phyloP scores from a whole-genome alignment of 371 early-diverging fungal species.

The Smittium mucronatum region DNA sequence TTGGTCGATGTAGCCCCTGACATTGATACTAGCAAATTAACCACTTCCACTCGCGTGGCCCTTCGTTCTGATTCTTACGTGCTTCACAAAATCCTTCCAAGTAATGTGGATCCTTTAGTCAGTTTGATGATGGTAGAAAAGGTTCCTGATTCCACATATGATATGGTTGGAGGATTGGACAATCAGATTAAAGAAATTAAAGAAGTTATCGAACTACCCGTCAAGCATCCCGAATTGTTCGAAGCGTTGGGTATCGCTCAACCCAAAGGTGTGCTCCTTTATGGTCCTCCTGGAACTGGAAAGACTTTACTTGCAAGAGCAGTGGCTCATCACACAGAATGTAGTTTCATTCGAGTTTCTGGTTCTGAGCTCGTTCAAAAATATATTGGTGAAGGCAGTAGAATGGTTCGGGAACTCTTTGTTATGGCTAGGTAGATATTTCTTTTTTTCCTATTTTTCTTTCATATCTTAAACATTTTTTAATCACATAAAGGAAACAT shows the following conservation, averaged over 20 bases:
- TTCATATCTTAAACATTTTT: neutral
- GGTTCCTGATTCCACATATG: slow-evolving; percentile 98
- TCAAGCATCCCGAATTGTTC: slow-evolving; percentile 98
- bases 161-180: slow-evolving; percentile 99
- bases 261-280: slow-evolving; percentile 97
- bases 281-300: slow-evolving; percentile 99
- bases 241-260: slow-evolving; percentile 98
- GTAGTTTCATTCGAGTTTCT: slow-evolving; percentile 98
- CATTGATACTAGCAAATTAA: slow-evolving; percentile 85
- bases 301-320: slow-evolving; percentile 99
- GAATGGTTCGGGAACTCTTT: slow-evolving; percentile 99
- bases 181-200: slow-evolving; percentile 99
- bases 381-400: slow-evolving; percentile 99
- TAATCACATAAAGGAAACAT: slow-evolving; percentile 46
- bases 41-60: slow-evolving; percentile 94
- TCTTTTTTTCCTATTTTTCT: neutral
- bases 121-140: slow-evolving; percentile 99
- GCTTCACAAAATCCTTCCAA: slow-evolving; percentile 87
- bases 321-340: slow-evolving; percentile 99
- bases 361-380: slow-evolving; percentile 99
- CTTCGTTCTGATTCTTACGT: slow-evolving; percentile 82
- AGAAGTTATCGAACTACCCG: slow-evolving; percentile 98
- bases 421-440: slow-evolving; percentile 74
- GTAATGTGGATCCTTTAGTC: slow-evolving; percentile 90
- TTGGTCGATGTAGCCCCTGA: slow-evolving; percentile 86